phyloP scores from a whole-genome alignment of 2,329 filamentous ascomycete genomes.

The Coniochaeta sp. region DNA sequence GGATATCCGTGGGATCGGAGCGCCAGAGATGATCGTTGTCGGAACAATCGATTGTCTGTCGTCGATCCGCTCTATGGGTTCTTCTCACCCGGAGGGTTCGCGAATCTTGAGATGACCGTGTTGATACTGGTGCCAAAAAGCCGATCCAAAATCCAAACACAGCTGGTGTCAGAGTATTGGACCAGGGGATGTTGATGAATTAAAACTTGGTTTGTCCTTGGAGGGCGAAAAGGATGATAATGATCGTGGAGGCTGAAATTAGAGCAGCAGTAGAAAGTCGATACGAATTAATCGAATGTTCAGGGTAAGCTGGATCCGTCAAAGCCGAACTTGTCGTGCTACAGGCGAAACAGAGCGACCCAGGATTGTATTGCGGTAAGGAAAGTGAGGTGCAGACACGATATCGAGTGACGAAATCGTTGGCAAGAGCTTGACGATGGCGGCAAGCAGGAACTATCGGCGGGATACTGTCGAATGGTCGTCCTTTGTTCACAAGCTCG shows the following conservation, averaged over 20 bases:
- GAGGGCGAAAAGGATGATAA: not conserved
- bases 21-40: not conserved
- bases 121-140: not conserved
- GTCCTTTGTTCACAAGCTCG: not conserved
- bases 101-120: not conserved
- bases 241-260: slow-evolving; percentile 1
- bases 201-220: not conserved
- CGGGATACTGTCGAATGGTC: not conserved
- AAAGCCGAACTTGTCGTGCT: not conserved
- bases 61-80: not conserved
- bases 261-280: not conserved
- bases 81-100: not conserved
- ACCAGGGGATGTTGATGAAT: not conserved
- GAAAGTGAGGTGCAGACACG: not conserved
- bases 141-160: not conserved
- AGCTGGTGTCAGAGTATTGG: not conserved
- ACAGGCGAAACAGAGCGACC: not conserved
- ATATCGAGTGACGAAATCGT: not conserved
- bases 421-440: no score
- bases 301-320: not conserved
- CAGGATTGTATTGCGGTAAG: not conserved
- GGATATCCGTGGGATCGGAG: not conserved
- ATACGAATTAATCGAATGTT: not conserved
- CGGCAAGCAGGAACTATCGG: no score
- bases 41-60: not conserved